Evolutionary conservation across 2,329 filamentous ascomycete genomes (phyloP), one percentile per base, ranked within the genome.

Genomic region (Exserohilum turcica): DNA sequence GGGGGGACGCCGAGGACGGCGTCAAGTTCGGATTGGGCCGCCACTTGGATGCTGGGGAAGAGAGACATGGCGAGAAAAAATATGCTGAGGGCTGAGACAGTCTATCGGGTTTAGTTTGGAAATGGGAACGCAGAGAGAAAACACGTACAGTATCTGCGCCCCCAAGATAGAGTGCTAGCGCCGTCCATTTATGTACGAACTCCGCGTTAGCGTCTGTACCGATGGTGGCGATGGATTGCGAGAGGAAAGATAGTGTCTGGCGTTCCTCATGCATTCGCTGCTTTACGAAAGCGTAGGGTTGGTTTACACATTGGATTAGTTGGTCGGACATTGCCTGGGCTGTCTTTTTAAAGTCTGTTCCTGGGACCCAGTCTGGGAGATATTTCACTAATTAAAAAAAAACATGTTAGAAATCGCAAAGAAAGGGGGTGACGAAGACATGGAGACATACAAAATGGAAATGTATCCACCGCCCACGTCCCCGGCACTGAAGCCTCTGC

Each of bases 1-100:
- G 71, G 67, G 19, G 71, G 67, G 6, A 61, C 61, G 2, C 80
- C 81, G 5, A 83, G 74, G 0, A 83, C 78, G 3, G 68, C 61
- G 51, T 85, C 82, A 10, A 85, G 66, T 36, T 79, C 73, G 4
- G 68, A 68, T 54, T 78, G 77, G 0, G 78, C 80, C 52, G 81
- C 82, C 18, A 63, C 61, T 44, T 82, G 81, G 0, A 82, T 69
- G 1, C 73, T 64, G 0, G 79, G 79, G 32, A 79, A 81, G 6
- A 82, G 69, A 13, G 76, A 77, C 67, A 84, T 84, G 0, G 81
- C 82, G 0, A 85, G 74, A 16, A 82, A 74, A 62, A 84, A 84
- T 0, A 59, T 67, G 42, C 68, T 62, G 2, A 80, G 52, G 0
- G 76, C 68, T 0, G 72, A 77, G 0, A 79, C 75, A 1, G 75